Evolutionary conservation across 495 filamentous ascomycete genomes (phyloP).

Genomic region (Xylaria acuta): DNA sequence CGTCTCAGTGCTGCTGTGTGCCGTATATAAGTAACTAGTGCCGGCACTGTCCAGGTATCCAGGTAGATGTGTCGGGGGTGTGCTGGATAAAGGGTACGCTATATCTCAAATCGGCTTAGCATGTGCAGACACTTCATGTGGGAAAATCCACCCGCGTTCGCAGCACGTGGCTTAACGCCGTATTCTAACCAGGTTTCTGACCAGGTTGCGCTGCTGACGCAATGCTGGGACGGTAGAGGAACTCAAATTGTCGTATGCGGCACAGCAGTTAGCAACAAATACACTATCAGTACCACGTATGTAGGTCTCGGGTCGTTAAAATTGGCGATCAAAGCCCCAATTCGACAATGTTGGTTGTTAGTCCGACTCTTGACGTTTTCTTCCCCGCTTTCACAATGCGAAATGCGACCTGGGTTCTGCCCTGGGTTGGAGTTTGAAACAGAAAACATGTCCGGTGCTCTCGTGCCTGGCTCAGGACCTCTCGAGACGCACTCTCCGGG

Average conservation of each 20-base stretch:
- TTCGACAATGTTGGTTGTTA: background rate
- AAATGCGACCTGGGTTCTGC: background rate
- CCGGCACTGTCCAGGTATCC: background rate
- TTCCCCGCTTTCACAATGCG: background rate
- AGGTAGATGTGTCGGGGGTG: background rate
- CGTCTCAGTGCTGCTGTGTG: background rate
- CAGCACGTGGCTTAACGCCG: conserved; percentile 13
- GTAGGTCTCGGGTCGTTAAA: background rate
- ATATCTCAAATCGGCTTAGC: conserved; percentile 2
- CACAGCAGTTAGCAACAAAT: background rate
- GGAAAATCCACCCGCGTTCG: conserved; percentile 4
- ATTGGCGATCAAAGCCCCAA: background rate
- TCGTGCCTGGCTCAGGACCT: background rate
- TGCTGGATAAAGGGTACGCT: conserved; percentile 3
- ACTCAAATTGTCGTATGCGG: conserved; percentile 14
- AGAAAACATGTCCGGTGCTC: background rate
- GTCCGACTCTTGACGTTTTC: background rate
- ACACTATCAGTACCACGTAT: background rate
- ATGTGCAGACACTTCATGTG: background rate
- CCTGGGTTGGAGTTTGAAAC: background rate
- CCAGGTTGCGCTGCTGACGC: background rate
- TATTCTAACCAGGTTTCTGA: background rate
- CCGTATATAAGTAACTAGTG: background rate
- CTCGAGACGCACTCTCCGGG: background rate
- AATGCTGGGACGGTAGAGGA: background rate